Percentiles rank a stretch among this genome's conserved stretches.
Evolutionary conservation across 2,329 filamentous ascomycete species (phyloP).

Genomic region (Aspergillus ruber): DNA sequence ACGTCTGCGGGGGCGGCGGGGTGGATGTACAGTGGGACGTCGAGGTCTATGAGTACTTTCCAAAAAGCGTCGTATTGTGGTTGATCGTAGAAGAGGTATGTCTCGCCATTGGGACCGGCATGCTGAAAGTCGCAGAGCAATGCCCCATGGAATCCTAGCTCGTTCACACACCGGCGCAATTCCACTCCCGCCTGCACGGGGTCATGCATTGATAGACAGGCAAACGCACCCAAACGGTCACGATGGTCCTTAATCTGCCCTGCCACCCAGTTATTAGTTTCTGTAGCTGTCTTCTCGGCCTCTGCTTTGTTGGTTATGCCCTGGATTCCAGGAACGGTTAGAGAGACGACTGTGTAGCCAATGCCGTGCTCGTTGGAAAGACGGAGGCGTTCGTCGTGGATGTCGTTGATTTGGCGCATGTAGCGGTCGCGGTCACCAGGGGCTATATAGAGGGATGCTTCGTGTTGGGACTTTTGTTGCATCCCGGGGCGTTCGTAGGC

Average conservation of each 20-base stretch:
- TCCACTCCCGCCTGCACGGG: conserved; percentile 34
- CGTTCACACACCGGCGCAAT: conserved; percentile 44
- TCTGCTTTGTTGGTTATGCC: conserved; percentile 41
- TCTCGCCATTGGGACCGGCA: conserved; percentile 52
- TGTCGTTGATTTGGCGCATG: conserved; percentile 33
- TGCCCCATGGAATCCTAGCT: conserved; percentile 57
- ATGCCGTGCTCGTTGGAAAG: conserved; percentile 40
- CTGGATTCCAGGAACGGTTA: conserved; percentile 45
- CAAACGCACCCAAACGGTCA: conserved; percentile 42
- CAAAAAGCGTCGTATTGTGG: conserved; percentile 56
- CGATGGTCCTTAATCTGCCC: conserved; percentile 36
- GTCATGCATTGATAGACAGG: conserved; percentile 37
- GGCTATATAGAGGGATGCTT: conserved; percentile 15
- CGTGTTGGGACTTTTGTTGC: conserved; percentile 39
- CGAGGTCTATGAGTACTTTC: conserved; percentile 51
- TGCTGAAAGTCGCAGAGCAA: conserved; percentile 59
- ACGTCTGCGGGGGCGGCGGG: conserved; percentile 53
- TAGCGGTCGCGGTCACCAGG: conserved; percentile 39
- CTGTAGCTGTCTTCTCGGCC: conserved; percentile 38
- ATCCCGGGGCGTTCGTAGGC: conserved; percentile 56
- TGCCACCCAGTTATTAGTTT: conserved; percentile 44
- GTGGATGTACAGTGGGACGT: conserved; percentile 61
- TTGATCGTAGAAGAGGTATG: conserved; percentile 59
- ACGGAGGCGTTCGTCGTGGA: conserved; percentile 33
- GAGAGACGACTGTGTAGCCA: conserved; percentile 44